Percentiles rank a stretch among this genome's conserved stretches.
These are phyloP conservation scores for Neoconidiobolus thromboides DNA, from an alignment of 371 early-diverging fungal genomes.

Conservation along the genomic window DNA sequence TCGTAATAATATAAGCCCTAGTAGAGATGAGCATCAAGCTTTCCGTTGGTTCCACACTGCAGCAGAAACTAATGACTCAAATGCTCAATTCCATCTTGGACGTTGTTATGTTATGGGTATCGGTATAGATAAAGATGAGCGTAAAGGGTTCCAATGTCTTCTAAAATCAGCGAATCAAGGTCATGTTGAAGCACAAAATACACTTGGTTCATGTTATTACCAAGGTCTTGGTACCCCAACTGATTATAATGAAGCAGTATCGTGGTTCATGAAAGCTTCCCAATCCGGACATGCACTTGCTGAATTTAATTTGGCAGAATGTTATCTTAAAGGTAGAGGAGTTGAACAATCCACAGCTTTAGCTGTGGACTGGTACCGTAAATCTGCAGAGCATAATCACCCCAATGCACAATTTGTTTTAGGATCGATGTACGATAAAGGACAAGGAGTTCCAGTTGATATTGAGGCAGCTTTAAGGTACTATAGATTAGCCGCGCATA, in stretches of 20 bases:
- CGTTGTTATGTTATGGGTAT: slow-evolving; percentile 41
- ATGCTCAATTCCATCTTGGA: slow-evolving; percentile 36
- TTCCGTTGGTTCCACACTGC: slow-evolving; percentile 33
- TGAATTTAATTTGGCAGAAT: slow-evolving; percentile 70
- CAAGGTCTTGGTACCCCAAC: slow-evolving; percentile 48
- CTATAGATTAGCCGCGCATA: slow-evolving; percentile 42
- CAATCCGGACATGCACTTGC: slow-evolving; percentile 56
- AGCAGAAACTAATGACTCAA: slow-evolving; percentile 36
- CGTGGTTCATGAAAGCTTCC: slow-evolving; percentile 43
- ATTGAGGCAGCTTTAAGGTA: slow-evolving; percentile 42
- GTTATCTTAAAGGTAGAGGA: slow-evolving; percentile 72
- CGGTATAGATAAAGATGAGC: slow-evolving; percentile 31
- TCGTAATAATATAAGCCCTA: slow-evolving; percentile 49
- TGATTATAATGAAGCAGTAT: slow-evolving; percentile 39
- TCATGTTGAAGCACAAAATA: slow-evolving; percentile 58
- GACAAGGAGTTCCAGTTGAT: slow-evolving; percentile 43
- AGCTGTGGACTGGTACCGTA: slow-evolving; percentile 65
- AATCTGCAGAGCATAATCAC: slow-evolving; percentile 59
- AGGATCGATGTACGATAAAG: slow-evolving; percentile 70
- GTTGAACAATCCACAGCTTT: slow-evolving; percentile 31
- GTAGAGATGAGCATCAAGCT: slow-evolving; percentile 27
- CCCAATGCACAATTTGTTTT: slow-evolving; percentile 76
- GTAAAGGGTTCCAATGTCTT: slow-evolving; percentile 46
- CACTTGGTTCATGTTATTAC: slow-evolving; percentile 51
- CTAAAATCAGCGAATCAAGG: slow-evolving; percentile 38